Base-by-base conservation (phyloP, 306 rosid species). In the Glycine soja region DNA sequence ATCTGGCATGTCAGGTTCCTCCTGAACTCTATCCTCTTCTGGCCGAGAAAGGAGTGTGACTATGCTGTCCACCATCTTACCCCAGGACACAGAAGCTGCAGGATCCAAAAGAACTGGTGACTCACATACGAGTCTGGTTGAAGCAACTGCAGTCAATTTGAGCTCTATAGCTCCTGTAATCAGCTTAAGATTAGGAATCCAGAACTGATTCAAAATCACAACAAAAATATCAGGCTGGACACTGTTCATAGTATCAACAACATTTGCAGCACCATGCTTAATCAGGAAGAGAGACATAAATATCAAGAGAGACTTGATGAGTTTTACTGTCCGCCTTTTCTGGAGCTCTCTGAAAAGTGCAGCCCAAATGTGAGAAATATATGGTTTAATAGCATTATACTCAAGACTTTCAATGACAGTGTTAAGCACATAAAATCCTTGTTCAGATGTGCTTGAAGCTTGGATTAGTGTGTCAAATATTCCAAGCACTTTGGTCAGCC, bases 401-500 rank as follows among this genome's bases (percentile, higher is more conserved):
- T 87, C 90, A 67, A 95, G 99, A 89, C 89, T 90, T 85, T 95
- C 99, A 36, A 95, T 86, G 70, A 95, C 89, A 18, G 99, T 95
- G 83, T 95, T 95, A 14, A 95, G 96, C 85, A 95, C 98, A 70
- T 91, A 95, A 89, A 93, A 95, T 81, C 99, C 99, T 77, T 95
- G 99, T 62, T 90, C 98, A 47, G 85, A 87, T 46, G 97, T 80
- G 89, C 89, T 84, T 56, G 90, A 56, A 51, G 92, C 63, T 68
- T 97, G 91, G 62, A 95, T 80, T 38, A 95, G 97, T 34, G 84
- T 90, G 71, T 89, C 90, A 81, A 89, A 95, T 87, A 95, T 95
- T 74, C 91, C 97, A 82, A 95, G 97, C 64, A 95, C 93, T 81
- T 89, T 96, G 78, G 61, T 85, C 88, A 95, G 77, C 62, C 93